Base-by-base conservation (phyloP, 2,329 filamentous ascomycete species). In the Penicillium thymicola region DNA sequence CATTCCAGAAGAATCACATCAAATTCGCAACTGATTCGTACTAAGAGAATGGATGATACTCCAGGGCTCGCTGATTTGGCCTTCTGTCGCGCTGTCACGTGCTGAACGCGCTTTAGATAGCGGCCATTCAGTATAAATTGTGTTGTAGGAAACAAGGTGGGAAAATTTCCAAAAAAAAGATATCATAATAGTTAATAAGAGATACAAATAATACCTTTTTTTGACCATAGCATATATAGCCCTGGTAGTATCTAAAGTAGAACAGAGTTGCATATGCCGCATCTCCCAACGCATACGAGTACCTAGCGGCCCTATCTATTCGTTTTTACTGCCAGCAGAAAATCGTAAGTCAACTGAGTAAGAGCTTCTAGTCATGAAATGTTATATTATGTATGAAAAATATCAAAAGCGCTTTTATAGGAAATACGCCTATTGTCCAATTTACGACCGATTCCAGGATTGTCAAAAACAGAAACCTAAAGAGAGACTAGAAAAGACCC, bases 11-110 rank as follows among this genome's bases (percentile, higher is more conserved):
- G 5, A 27, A 18, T 42, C 23, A 38, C 38, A 14, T 4, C 3
- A 27, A 14, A 37, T 38, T 43, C 27, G 28, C n/a, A 27, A 23
- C n/a, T 13, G n/a, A 40, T 25, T 36, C 27, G 34, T 28, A 28
- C 28, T 13, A 6, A 36, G 16, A 51, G 7, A 11, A 5, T 44
- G 13, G 30, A 30, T 32, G 38, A 50, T 21, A 30, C 21, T 4
- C 16, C 23, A n/a, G 16, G 5, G 1, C 51, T 38, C 23, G 41
- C 32, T 25, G 27, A 23, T 23, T 53, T 46, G 16, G 32, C 32
- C 32, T 25, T 41, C 30, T 28, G 43, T 37, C 54, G 37, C 53
- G 41, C 16, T 43, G 32, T 55, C 52, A 55, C 52, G 52, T 55
- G 52, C 14, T 6, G 25, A 23, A 32, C 52, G 52, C 41, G 53